Percentiles rank a stretch among this genome's conserved stretches.
Conservation (phyloP, 495 filamentous ascomycete genomes). For the Trichoderma reesei region DNA sequence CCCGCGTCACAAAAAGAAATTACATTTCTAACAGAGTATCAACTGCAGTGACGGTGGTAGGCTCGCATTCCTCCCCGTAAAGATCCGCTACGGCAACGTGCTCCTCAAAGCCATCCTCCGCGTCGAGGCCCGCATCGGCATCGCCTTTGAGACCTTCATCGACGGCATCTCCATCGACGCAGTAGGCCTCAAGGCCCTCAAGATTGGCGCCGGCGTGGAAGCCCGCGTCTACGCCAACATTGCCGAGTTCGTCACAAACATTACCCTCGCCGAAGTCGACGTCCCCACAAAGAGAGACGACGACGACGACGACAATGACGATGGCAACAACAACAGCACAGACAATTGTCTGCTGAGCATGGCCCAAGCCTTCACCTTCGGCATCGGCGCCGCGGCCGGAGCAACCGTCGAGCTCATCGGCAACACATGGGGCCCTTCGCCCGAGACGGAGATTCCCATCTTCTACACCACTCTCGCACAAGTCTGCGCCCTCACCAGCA, state of each 20-base stretch:
- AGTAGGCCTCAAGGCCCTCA: slow-evolving; percentile 4
- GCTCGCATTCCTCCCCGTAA: slow-evolving; percentile 50
- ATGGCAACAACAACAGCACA: no score
- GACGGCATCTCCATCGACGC: slow-evolving; percentile 10
- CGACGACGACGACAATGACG: slow-evolving; percentile 16
- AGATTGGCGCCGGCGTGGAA: slow-evolving; percentile 33
- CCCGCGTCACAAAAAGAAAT: no score
- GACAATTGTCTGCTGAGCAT: slow-evolving; percentile 33
- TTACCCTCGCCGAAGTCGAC: slow-evolving; percentile 23
- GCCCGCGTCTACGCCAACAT: slow-evolving; percentile 39
- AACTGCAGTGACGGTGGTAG: slow-evolving; percentile 35
- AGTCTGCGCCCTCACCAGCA: slow-evolving; percentile 29
- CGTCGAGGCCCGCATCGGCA: slow-evolving; percentile 34
- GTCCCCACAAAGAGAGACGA: background rate
- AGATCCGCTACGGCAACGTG: slow-evolving; percentile 29
- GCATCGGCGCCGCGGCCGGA: slow-evolving; percentile 41
- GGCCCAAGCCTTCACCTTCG: slow-evolving; percentile 38
- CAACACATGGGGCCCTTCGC: slow-evolving; percentile 41
- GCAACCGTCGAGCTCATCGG: slow-evolving; percentile 33
- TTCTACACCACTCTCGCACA: slow-evolving; percentile 44
- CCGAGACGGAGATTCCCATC: slow-evolving; percentile 37
- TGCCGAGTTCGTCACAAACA: slow-evolving; percentile 43
- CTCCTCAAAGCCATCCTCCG: slow-evolving; percentile 36
- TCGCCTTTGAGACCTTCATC: slow-evolving; percentile 23
- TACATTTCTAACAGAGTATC: background rate